Evolutionary conservation across 1,139 yeast genomes (phyloP), one percentile per base, ranked within the genome.

Genomic region (Spencermartinsiella ligniputridi): DNA sequence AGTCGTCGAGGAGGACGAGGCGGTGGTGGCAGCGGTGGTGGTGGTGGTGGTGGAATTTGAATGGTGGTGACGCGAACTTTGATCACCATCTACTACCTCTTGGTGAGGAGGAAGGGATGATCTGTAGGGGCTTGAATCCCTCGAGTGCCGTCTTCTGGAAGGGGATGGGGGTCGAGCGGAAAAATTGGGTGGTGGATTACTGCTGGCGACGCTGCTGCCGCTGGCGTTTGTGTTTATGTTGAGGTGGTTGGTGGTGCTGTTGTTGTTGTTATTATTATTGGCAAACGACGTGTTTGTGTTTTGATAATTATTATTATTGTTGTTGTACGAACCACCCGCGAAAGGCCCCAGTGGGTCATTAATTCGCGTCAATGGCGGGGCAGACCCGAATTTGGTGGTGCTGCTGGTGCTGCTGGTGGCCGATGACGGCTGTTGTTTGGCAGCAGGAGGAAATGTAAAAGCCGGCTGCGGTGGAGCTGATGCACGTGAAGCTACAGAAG

Each of bases 61-160:
- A 17, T 33, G 9, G n/a, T 21, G 24, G 19, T 11, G 25, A 22
- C 25, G 25, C 25, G 25, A 22, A 22, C 25, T 22, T 22, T 22
- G 25, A 11, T 11, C 25, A 22, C 25, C 25, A 22, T 21, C 69
- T 69, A n/a, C 66, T 69, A 37, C 72, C 69, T 17, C 68, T 89
- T 2, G 71, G 81, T 3, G 70, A 85, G 0, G 67, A 71, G 39
- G 75, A 78, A 50, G 77, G 86, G 2, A 22, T 6, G 25, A 22
- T 6, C 11, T 6, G 25, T 6, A 6, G 11, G 25, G 11, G 25
- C 9, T 22, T 6, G 25, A 22, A 22, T 22, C 11, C 9, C 11
- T 22, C 9, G 25, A 22, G 25, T 34, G 18, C n/a, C 37, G 37
- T 20, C 20, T 13, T 34, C 18, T 34, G n/a, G 20, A 12, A 13